Evolutionary conservation across 257 asterid genomes (phyloP).

Genomic region (Phtheirospermum japonicum): DNA sequence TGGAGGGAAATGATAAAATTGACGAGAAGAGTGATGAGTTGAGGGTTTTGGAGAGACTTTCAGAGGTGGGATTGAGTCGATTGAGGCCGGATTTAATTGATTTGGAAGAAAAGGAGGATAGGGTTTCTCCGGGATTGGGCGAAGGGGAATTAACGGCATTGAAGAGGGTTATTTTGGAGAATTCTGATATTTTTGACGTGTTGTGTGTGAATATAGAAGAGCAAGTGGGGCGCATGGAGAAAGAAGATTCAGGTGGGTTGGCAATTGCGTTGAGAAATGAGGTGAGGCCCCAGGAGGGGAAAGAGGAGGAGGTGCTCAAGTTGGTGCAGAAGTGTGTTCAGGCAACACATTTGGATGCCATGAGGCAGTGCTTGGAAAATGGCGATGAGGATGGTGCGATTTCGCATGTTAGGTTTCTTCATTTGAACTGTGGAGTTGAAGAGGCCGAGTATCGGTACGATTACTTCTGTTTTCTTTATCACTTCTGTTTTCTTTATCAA

Average conservation of each 20-base stretch:
- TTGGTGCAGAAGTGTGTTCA: constrained; percentile 71
- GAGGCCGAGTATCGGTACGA: constrained; percentile 82
- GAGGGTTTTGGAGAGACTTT: constrained; percentile 54
- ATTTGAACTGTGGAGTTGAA: constrained; percentile 61
- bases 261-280: constrained; percentile 54
- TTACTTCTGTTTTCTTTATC: constrained; percentile 17
- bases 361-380: constrained; percentile 56
- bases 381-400: constrained; percentile 59
- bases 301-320: constrained; percentile 56
- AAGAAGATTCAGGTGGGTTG: constrained; percentile 55
- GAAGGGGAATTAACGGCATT: constrained; percentile 61
- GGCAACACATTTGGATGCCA: constrained; percentile 67
- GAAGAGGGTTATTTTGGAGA: constrained; percentile 57
- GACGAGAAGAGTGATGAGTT: constrained; percentile 41
- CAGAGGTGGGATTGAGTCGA: constrained; percentile 57
- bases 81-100: constrained; percentile 63
- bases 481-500: constrained; percentile 17
- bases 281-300: constrained; percentile 38
- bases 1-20: constrained; percentile 31
- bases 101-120: constrained; percentile 28
- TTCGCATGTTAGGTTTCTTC: constrained; percentile 73
- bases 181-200: constrained; percentile 60
- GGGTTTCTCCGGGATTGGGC: constrained; percentile 31
- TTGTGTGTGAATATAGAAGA: constrained; percentile 69
- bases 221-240: constrained; percentile 53